These are phyloP conservation scores for Cryptosporidium felis DNA, from an alignment of 169 alveolate species.

Conservation along the genomic window DNA sequence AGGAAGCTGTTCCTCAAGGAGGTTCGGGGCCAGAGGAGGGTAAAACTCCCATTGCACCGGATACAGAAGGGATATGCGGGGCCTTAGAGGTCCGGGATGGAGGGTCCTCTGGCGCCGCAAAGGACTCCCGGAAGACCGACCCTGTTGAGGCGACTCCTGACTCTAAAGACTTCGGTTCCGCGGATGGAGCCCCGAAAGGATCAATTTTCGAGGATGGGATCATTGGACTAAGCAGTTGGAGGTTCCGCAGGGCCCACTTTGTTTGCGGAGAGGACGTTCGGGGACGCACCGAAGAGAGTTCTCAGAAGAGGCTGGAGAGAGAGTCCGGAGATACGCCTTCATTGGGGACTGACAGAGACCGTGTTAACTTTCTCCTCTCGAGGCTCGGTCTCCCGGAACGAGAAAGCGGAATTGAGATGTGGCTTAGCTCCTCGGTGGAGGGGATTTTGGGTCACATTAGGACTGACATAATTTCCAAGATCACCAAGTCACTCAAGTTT, in stretches of 20 bases:
- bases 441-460: slow-evolving; percentile 4
- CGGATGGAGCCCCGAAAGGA: no score
- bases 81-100: no score
- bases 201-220: slow-evolving; percentile 21
- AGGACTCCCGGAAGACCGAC: no score
- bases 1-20: no score
- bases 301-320: neutral
- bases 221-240: slow-evolving; percentile 46
- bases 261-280: neutral
- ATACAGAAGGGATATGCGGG: no score
- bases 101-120: no score
- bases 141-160: no score
- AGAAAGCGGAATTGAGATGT: slow-evolving; percentile 15
- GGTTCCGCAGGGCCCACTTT: neutral
- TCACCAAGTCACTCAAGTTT: slow-evolving; percentile 20
- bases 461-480: slow-evolving; percentile 26
- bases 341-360: neutral
- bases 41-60: no score
- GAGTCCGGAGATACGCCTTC: neutral
- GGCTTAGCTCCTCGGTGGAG: neutral
- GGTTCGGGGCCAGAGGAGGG: no score
- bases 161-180: no score
- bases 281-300: no score
- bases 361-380: neutral
- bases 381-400: slow-evolving; percentile 10